These are phyloP conservation scores for Lichtheimia hyalospora DNA, from an alignment of 371 early-diverging fungal species.

Conservation along the genomic window DNA sequence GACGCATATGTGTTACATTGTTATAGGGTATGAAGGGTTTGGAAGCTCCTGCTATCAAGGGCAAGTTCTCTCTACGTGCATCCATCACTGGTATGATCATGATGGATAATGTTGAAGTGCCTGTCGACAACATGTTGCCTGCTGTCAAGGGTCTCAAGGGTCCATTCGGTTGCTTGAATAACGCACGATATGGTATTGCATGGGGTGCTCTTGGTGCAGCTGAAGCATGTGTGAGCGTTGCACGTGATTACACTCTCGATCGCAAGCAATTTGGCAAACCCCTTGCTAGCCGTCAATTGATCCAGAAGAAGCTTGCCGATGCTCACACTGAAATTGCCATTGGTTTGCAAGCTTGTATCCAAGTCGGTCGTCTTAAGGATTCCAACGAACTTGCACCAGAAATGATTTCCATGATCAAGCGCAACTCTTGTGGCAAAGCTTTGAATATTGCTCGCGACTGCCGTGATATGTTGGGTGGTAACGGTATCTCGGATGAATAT, in stretches of 20 bases:
- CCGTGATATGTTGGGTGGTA: constrained; percentile 89
- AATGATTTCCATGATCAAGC: constrained; percentile 96
- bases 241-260: constrained; percentile 89
- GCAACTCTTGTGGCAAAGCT: constrained; percentile 96
- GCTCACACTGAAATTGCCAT: constrained; percentile 93
- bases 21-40: constrained; percentile 82
- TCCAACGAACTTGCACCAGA: constrained; percentile 84
- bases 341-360: constrained; percentile 89
- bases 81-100: constrained; percentile 97
- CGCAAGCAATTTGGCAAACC: constrained; percentile 93
- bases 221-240: constrained; percentile 87
- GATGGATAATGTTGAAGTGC: constrained; percentile 97
- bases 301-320: constrained; percentile 97
- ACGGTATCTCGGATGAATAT: constrained; percentile 97
- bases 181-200: constrained; percentile 96
- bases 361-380: constrained; percentile 95
- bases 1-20: not conserved
- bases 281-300: constrained; percentile 93
- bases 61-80: constrained; percentile 94
- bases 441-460: constrained; percentile 89
- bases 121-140: constrained; percentile 87
- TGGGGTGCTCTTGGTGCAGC: constrained; percentile 98
- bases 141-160: constrained; percentile 92
- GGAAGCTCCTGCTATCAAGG: constrained; percentile 87
- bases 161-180: constrained; percentile 97